These are phyloP conservation scores for Aureobasidium melanogenum DNA, from an alignment of 2,329 filamentous ascomycete genomes.

Conservation along the genomic window DNA sequence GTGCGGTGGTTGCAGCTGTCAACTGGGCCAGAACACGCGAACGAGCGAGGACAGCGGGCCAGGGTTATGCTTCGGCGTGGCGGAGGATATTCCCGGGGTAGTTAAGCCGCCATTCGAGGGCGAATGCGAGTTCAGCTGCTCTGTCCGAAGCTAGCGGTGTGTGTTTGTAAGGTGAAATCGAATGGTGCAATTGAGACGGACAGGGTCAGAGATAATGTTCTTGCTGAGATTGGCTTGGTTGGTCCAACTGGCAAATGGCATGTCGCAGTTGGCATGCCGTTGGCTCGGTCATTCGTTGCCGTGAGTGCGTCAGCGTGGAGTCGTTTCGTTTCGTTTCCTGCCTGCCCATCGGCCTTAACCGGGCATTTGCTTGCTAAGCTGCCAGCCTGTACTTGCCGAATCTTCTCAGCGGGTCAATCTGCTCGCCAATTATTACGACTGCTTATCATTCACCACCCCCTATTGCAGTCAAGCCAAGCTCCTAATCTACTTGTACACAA, in stretches of 20 bases:
- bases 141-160: background rate
- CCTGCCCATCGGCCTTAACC: background rate
- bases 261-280: background rate
- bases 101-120: background rate
- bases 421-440: background rate
- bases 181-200: background rate
- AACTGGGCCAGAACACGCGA: slow-evolving; percentile 4
- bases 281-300: background rate
- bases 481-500: background rate
- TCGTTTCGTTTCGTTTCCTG: background rate
- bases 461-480: background rate
- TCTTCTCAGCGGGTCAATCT: background rate
- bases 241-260: background rate
- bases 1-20: background rate
- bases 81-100: background rate
- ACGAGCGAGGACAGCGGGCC: slow-evolving; percentile 8
- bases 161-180: background rate
- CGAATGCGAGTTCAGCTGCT: background rate
- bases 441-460: background rate
- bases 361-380: background rate
- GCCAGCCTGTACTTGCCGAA: background rate
- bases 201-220: background rate
- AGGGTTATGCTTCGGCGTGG: slow-evolving; percentile 10
- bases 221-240: background rate
- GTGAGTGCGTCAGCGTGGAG: slow-evolving; percentile 7